Conservation (phyloP, 768 basidiomycete genomes). For the Mycena galopus region DNA sequence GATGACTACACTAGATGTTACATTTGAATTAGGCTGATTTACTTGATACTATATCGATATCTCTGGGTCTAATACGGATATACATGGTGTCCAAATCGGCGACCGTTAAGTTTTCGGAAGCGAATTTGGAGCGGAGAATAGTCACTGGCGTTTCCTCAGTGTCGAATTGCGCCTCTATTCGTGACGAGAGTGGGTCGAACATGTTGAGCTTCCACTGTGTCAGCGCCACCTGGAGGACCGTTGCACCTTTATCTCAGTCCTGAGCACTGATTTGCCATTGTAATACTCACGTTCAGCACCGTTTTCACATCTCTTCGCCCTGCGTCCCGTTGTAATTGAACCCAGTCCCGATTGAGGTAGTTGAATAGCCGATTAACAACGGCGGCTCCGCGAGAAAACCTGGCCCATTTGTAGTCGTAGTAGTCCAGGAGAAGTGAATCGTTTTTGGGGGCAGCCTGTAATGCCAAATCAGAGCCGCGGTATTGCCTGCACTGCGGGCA, state of each 20-base stretch:
- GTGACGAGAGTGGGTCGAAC: background rate
- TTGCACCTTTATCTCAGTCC: background rate
- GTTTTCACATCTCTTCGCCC: background rate
- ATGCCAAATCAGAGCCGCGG: background rate
- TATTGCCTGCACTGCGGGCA: background rate
- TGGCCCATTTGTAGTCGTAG: background rate
- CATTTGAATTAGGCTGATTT: too few species aligned
- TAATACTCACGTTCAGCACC: background rate
- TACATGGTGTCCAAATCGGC: background rate
- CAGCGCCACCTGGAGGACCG: background rate
- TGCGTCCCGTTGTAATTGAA: background rate
- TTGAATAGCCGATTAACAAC: background rate
- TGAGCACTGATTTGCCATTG: background rate
- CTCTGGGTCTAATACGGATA: too few species aligned
- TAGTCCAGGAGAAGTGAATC: background rate
- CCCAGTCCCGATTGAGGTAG: background rate
- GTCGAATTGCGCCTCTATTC: background rate
- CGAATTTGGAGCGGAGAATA: background rate
- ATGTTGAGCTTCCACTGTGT: background rate
- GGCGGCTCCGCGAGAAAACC: background rate
- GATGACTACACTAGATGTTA: too few species aligned
- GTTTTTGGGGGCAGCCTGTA: background rate
- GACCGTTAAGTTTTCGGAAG: background rate
- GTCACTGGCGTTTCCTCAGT: background rate
- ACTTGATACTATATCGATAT: too few species aligned